Base-by-base conservation (phyloP, 805 yeast species). In the Tetrapisispora nanseiensis region DNA sequence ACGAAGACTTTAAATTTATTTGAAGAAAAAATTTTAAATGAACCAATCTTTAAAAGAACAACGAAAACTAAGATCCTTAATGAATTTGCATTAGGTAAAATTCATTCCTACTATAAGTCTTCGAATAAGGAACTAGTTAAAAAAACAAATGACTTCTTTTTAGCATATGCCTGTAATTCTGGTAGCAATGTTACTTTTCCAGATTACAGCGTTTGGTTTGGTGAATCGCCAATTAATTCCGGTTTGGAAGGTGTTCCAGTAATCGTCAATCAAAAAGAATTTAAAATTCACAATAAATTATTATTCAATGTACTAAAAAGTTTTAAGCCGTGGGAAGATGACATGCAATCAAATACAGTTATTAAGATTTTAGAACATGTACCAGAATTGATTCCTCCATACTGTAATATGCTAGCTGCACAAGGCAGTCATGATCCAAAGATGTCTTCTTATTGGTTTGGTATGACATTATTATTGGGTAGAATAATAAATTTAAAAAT, bases 321-420 rank as follows among this genome's bases (percentile, higher is more conserved):
- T 24, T 67, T 89, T 52, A 85, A 82, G 51, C 95, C 96, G 1
- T 80, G 94, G 85, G 87, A 83, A 47, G 81, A 83, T 47, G 72
- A 71, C 16, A 45, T 63, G 22, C 95, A 86, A 51, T 64, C 80
- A 43, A 71, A 72, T 12, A 67, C 82, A 15, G 72, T 71, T 0
- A 52, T 77, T 7, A 55, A 61, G 11, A 70, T 83, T 15, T 64
- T 90, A 30, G 46, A 61, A 4, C 55, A 65, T 28, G 68, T 76
- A 32, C 83, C 85, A 2, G 96, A 87, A 52, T 66, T 90, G 19
- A 70, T 84, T 1, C 78, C 86, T 1, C 83, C 87, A 1, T 89
- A 82, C 51, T 70, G 77, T 48, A 66, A 72, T 43, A 71, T 77
- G 63, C 53, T 78, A 12, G 70, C 75, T 2, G 72, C 80, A 3